A percentile compares a stretch with the other conserved stretches of the same genome.
These are phyloP conservation scores for Graphium sp. DNA, from an alignment of 2,329 filamentous ascomycete species.

Conservation along the genomic window DNA sequence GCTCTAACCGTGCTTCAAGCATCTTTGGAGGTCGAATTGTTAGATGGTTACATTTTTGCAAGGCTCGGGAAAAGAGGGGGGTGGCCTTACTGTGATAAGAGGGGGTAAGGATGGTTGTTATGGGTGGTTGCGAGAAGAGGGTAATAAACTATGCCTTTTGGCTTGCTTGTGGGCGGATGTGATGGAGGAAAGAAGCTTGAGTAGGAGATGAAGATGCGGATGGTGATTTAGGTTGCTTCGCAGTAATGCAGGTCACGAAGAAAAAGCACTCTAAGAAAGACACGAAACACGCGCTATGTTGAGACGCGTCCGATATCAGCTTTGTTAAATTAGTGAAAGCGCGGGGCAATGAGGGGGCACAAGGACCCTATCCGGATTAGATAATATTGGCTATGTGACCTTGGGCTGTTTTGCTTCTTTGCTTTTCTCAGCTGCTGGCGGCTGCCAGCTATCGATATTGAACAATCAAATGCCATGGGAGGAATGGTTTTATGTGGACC, in stretches of 20 bases:
- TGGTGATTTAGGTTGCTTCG: no score
- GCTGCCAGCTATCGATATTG: no score
- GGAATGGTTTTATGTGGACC: no score
- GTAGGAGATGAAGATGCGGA: not conserved
- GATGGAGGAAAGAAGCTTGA: not conserved
- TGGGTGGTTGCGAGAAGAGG: not conserved
- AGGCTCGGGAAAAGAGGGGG: not conserved
- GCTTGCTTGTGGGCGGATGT: not conserved
- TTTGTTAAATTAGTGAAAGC: slow-evolving; percentile 2
- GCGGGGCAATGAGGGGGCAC: slow-evolving; percentile 2
- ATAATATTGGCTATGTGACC: no score
- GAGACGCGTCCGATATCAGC: slow-evolving; percentile 4
- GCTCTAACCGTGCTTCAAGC: slow-evolving; percentile 95
- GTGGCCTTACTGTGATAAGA: slow-evolving; percentile 15
- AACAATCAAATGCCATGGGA: no score
- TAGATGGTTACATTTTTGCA: slow-evolving; percentile 3
- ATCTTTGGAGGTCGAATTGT: slow-evolving; percentile 26
- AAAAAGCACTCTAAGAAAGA: not conserved
- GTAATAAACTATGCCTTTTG: not conserved
- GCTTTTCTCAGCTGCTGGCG: no score
- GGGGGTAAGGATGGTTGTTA: not conserved
- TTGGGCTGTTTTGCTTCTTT: no score
- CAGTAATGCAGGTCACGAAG: not conserved
- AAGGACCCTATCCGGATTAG: not conserved
- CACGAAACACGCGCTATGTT: not conserved